Evolutionary conservation across 352 stramenopile species (phyloP).

Genomic region (Peronospora tabacina): DNA sequence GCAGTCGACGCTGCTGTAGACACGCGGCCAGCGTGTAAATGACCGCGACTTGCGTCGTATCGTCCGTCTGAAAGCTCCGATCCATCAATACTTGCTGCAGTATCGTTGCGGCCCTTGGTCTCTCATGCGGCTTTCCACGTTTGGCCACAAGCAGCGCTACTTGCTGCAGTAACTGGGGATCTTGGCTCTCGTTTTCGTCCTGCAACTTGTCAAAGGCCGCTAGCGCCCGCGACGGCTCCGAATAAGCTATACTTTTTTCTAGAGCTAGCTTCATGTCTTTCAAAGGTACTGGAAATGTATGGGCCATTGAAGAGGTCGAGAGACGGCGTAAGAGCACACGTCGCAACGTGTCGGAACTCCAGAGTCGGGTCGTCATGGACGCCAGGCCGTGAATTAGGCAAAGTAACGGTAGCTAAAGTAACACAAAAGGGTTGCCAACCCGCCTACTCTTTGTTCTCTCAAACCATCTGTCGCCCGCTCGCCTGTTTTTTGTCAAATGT

Average conservation of each 20-base stretch:
- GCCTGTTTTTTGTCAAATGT: too few species aligned
- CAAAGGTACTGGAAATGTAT: too few species aligned
- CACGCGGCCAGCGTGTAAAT: conserved; percentile 67
- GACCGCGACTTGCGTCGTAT: conserved; percentile 52
- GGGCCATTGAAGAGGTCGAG: too few species aligned
- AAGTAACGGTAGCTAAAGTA: too few species aligned
- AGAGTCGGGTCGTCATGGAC: too few species aligned
- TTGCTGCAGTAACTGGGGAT: conserved; percentile 36
- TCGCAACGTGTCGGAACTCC: too few species aligned
- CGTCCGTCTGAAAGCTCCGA: conserved; percentile 40
- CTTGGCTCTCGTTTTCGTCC: conserved; percentile 10
- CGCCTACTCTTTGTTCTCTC: too few species aligned
- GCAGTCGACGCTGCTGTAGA: conserved; percentile 37
- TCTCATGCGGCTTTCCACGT: conserved; percentile 25
- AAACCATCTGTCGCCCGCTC: too few species aligned
- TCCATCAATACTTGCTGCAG: conserved; percentile 17
- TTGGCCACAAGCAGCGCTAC: conserved; percentile 62
- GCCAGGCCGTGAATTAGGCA: too few species aligned
- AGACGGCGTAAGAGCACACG: too few species aligned
- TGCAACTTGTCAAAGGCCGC: conserved; percentile 42
- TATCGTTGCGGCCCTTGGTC: conserved; percentile 31
- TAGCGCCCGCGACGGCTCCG: conserved; percentile 34
- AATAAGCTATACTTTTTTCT: conserved; percentile 28
- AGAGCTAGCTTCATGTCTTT: conserved; percentile 7
- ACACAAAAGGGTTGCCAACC: too few species aligned